Evolutionary conservation across 495 filamentous ascomycete species (phyloP).

Genomic region (Aspergillus leporis): DNA sequence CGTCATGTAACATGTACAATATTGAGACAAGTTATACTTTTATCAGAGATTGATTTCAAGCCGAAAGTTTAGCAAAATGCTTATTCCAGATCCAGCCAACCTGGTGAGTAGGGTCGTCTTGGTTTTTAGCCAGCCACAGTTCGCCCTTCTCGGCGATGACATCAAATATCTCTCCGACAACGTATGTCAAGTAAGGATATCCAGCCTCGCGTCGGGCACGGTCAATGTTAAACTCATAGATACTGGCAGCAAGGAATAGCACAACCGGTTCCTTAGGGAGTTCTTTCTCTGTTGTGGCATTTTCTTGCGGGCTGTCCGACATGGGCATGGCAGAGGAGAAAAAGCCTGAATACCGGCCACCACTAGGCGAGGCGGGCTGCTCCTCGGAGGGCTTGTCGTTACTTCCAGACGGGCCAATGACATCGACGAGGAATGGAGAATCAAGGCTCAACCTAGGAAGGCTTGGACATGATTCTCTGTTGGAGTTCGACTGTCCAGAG

Average conservation of each 20-base stretch:
- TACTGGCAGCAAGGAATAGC: constrained; percentile 87
- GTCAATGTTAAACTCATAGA: constrained; percentile 96
- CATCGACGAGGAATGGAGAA: constrained; percentile 43
- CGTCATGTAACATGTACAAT: constrained; percentile 11
- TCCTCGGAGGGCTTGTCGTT: constrained; percentile 19
- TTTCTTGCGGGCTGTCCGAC: constrained; percentile 57
- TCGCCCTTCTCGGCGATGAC: constrained; percentile 94
- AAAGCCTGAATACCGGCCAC: constrained; percentile 58
- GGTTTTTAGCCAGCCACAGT: constrained; percentile 95
- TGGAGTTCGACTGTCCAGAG: constrained; percentile 15
- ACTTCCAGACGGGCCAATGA: constrained; percentile 25
- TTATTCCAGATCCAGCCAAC: constrained; percentile 99
- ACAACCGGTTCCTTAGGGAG: constrained; percentile 47
- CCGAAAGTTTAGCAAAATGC: constrained; percentile 82
- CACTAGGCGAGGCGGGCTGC: constrained; percentile 30
- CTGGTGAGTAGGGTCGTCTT: constrained; percentile 74
- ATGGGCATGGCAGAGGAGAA: constrained; percentile 88
- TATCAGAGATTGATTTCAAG: constrained; percentile 14
- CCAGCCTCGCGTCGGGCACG: constrained; percentile 89
- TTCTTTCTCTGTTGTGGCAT: constrained; percentile 21
- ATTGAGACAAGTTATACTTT: constrained; percentile 9
- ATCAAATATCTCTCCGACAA: constrained; percentile 89
- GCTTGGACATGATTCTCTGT: constrained; percentile 38
- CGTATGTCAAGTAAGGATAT: constrained; percentile 94
- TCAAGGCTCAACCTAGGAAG: constrained; percentile 45